These are phyloP conservation scores for Berberis thunbergii DNA, from an alignment of 164 flowering plant species.

Conservation along the genomic window DNA sequence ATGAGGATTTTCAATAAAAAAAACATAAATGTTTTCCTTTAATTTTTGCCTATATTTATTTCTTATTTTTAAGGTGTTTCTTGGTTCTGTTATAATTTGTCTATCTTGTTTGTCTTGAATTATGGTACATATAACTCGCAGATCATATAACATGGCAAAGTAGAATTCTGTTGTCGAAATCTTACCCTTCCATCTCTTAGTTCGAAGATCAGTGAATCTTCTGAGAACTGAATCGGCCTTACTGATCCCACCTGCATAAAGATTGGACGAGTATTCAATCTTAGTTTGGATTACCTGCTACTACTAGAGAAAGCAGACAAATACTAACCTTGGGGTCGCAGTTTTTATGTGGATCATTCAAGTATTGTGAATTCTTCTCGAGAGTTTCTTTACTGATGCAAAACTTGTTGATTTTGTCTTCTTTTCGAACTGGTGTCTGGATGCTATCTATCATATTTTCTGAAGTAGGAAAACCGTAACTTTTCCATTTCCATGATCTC, in stretches of 20 bases:
- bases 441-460: constrained; percentile 11
- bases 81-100: too few relatives aligned
- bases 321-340: constrained; percentile 64
- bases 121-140: too few relatives aligned
- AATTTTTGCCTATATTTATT: too few relatives aligned
- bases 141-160: too few relatives aligned
- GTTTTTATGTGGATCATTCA: constrained; percentile 11
- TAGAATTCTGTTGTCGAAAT: background rate
- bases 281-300: background rate
- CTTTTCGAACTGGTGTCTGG: constrained; percentile 3
- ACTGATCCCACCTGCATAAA: constrained; percentile 51
- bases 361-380: constrained; percentile 8
- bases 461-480: constrained; percentile 45
- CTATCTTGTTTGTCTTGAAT: too few relatives aligned
- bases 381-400: constrained; percentile 21
- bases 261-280: background rate
- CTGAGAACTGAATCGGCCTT: constrained; percentile 64
- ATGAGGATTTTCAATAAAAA: too few relatives aligned
- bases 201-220: constrained; percentile 56
- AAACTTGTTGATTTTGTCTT: constrained; percentile 9
- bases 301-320: background rate
- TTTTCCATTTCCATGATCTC: constrained; percentile 68
- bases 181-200: constrained; percentile 81
- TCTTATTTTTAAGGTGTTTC: too few relatives aligned
- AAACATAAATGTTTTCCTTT: too few relatives aligned